These are phyloP conservation scores for Mrakia frigida DNA, from an alignment of 768 basidiomycete genomes.

Conservation along the genomic window DNA sequence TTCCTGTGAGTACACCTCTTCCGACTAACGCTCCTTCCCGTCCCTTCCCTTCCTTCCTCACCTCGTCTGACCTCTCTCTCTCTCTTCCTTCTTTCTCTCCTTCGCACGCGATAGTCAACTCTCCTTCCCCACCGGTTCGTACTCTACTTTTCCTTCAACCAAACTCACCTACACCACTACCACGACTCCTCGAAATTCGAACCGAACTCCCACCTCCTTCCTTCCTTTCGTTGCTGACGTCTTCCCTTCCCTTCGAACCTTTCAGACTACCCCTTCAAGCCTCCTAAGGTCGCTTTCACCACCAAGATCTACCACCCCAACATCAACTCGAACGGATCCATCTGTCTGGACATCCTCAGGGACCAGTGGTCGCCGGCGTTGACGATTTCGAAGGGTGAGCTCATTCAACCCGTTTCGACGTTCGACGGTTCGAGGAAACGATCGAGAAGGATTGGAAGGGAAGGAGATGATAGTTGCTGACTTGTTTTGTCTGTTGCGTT, in stretches of 20 bases:
- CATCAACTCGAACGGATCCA: slow-evolving; percentile 99
- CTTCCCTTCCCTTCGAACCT: slow-evolving; percentile 5
- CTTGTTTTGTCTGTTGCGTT: neutral
- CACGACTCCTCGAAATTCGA: too few relatives aligned
- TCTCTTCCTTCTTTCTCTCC: neutral
- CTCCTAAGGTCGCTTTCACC: slow-evolving; percentile 98
- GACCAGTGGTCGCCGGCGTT: slow-evolving; percentile 99
- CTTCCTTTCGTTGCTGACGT: neutral
- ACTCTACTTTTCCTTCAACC: neutral
- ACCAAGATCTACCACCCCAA: slow-evolving; percentile 48
- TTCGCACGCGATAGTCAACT: slow-evolving; percentile 39
- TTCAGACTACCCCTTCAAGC: slow-evolving; percentile 92
- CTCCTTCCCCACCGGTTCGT: slow-evolving; percentile 45
- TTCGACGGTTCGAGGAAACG: too few relatives aligned
- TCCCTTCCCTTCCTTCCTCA: neutral
- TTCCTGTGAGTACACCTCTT: slow-evolving; percentile 53
- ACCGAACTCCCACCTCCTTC: too few relatives aligned
- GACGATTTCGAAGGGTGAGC: slow-evolving; percentile 94
- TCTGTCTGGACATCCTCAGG: slow-evolving; percentile 95
- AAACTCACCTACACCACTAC: too few relatives aligned
- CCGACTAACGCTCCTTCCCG: neutral
- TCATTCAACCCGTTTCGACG: too few relatives aligned
- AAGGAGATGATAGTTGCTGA: too few relatives aligned
- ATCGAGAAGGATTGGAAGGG: too few relatives aligned
- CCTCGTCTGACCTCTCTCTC: neutral